Evolutionary conservation across 345 rosid genomes (phyloP), one percentile per base, ranked within the genome.

Genomic region (Psidium friedrichsthalianum): DNA sequence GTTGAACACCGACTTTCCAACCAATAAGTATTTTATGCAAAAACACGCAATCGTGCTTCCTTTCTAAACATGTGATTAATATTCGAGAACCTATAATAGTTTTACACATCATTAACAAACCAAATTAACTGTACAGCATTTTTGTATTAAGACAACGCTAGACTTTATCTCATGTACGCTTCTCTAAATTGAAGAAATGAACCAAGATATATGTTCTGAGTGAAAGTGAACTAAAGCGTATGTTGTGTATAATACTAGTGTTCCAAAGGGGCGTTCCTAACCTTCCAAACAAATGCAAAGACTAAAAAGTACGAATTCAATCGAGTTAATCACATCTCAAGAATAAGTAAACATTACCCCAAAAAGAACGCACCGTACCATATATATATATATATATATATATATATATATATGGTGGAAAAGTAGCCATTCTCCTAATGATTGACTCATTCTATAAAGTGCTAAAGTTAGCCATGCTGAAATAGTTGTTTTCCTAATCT

Each of bases 351-450:
- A 14, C 32, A 36, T 6, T 61, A 59, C 32, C 27, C 36, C 15
- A 6, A 27, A 3, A 59, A 6, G 29, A 59, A 14, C 1, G 20
- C 5, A 12, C 2, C 1, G 0, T 14, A 27, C 20, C 74, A 8
- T 12, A 11, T 25, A 58, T 1, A 5, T 12, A 25, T 36, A 36
- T 36, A 36, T 36, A 36, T 36, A 36, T 36, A 36, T 36, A 36
- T 36, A 36, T 36, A 36, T 36, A n/a, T 36, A 36, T 36, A 36
- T 36, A 3, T 36, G 36, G 36, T 36, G 36, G 36, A 36, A 36
- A 36, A 36, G 36, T 36, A 36, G 36, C 36, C 36, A 36, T 36
- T 36, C 36, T 36, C 36, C 2, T 36, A 36, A 57, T 57, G n/a
- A 57, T 57, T 57, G 6, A 57, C 64, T 57, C 32, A n/a, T 27